Conservation (phyloP, 2,329 filamentous ascomycete genomes). For the Xylaria polymorpha region DNA sequence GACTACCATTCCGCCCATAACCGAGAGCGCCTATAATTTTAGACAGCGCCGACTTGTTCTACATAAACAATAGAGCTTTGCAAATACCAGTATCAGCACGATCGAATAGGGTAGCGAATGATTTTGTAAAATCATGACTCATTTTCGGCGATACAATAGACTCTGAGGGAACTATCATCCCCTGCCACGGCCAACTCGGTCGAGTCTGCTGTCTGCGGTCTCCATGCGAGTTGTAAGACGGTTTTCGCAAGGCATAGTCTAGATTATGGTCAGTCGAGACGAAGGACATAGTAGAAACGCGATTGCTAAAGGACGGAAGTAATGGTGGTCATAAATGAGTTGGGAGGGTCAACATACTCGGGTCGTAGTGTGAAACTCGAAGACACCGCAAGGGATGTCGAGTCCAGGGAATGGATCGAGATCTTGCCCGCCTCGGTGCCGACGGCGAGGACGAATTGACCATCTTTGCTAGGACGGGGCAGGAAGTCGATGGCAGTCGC, state of each 20-base stretch:
- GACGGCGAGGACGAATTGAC: conserved; percentile 61
- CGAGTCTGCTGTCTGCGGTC: conserved; percentile 56
- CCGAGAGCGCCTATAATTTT: conserved; percentile 1
- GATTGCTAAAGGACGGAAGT: not conserved
- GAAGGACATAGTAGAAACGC: not conserved
- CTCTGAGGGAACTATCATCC: conserved; percentile 70
- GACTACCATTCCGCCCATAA: not conserved
- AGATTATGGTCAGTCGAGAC: conserved; percentile 35
- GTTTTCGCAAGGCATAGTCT: conserved; percentile 71
- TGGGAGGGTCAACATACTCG: conserved; percentile 53
- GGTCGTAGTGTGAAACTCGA: conserved; percentile 51
- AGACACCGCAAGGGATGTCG: conserved; percentile 54
- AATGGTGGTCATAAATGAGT: not conserved
- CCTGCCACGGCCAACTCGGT: conserved; percentile 65
- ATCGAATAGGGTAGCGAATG: conserved; percentile 8
- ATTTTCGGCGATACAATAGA: conserved; percentile 60
- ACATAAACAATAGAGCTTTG: conserved; percentile 1
- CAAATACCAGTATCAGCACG: conserved; percentile 2
- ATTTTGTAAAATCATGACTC: conserved; percentile 29
- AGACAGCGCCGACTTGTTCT: conserved; percentile 11
- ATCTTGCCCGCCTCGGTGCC: conserved; percentile 68
- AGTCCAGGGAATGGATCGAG: conserved; percentile 56
- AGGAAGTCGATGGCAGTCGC: conserved; percentile 80
- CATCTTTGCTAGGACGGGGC: conserved; percentile 47
- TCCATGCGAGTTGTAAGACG: conserved; percentile 76